phyloP scores from a whole-genome alignment of 169 alveolate genomes.

The Plasmodium inui region DNA sequence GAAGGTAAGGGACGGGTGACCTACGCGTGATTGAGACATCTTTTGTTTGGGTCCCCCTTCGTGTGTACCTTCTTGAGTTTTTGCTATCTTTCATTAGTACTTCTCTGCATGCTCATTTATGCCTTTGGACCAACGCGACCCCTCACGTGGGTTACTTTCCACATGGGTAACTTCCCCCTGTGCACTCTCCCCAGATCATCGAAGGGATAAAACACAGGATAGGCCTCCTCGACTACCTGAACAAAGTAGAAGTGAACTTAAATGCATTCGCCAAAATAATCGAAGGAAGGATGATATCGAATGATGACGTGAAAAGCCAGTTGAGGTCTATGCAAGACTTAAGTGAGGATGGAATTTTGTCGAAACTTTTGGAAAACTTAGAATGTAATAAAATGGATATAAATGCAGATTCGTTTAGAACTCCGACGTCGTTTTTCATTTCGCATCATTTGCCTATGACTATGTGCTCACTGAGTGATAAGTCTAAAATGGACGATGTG shows the following conservation, averaged over 20 bases:
- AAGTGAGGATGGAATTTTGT: slow-evolving; percentile 27
- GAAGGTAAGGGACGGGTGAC: slow-evolving; percentile 24
- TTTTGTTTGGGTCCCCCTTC: neutral
- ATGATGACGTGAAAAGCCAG: slow-evolving; percentile 71
- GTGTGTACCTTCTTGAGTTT: neutral
- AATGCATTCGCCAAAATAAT: slow-evolving; percentile 70
- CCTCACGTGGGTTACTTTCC: neutral
- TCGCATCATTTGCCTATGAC: slow-evolving; percentile 73
- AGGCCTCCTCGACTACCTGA: slow-evolving; percentile 49
- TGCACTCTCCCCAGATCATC: slow-evolving; percentile 13
- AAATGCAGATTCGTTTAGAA: slow-evolving; percentile 71
- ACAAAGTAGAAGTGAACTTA: slow-evolving; percentile 55
- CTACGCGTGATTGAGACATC: neutral
- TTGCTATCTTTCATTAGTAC: neutral
- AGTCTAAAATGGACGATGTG: slow-evolving; percentile 25
- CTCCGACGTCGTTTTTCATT: slow-evolving; percentile 70
- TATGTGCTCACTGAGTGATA: slow-evolving; percentile 8
- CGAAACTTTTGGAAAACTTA: slow-evolving; percentile 51
- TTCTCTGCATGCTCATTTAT: neutral
- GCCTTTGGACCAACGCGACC: neutral
- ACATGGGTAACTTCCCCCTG: neutral
- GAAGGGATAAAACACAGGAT: slow-evolving; percentile 67
- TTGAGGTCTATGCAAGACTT: slow-evolving; percentile 64
- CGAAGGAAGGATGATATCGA: slow-evolving; percentile 70
- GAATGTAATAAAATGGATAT: slow-evolving; percentile 57